These are phyloP conservation scores for Mycena rosella DNA, from an alignment of 768 basidiomycete genomes.

Conservation along the genomic window DNA sequence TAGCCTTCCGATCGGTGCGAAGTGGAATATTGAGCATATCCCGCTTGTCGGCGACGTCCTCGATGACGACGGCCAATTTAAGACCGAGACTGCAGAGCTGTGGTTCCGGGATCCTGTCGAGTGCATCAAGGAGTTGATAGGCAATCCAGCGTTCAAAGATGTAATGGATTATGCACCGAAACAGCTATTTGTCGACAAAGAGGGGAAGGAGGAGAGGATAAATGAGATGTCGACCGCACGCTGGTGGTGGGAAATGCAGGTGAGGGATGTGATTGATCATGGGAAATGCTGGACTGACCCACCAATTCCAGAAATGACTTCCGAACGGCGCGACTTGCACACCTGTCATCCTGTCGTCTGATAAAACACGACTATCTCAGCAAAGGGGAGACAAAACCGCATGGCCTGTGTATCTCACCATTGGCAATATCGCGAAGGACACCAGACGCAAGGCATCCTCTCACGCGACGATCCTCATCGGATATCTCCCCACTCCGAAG, in stretches of 20 bases:
- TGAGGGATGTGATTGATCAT: not conserved
- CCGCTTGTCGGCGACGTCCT: not conserved
- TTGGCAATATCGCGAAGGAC: constrained; percentile 47
- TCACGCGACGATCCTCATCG: constrained; percentile 45
- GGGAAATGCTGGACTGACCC: not conserved
- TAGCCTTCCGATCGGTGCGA: constrained; percentile 24
- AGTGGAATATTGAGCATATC: constrained; percentile 36
- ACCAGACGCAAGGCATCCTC: constrained; percentile 39
- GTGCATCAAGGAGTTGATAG: constrained; percentile 33
- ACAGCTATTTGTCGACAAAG: not conserved
- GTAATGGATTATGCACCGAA: not conserved
- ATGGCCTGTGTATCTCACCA: constrained; percentile 51
- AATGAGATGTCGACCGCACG: not conserved
- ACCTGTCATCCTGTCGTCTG: constrained; percentile 48
- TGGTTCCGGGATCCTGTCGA: constrained; percentile 42
- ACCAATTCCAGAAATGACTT: not conserved
- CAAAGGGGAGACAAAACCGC: constrained; percentile 47
- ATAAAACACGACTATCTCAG: constrained; percentile 48
- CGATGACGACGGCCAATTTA: constrained; percentile 14
- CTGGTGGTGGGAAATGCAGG: constrained; percentile 4
- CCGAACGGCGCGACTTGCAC: constrained; percentile 24
- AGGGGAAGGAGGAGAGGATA: not conserved
- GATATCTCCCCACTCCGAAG: constrained; percentile 49
- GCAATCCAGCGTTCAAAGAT: not conserved
- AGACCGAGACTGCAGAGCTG: constrained; percentile 36